phyloP scores from a whole-genome alignment of 768 basidiomycete genomes.

The Mycena latifolia region DNA sequence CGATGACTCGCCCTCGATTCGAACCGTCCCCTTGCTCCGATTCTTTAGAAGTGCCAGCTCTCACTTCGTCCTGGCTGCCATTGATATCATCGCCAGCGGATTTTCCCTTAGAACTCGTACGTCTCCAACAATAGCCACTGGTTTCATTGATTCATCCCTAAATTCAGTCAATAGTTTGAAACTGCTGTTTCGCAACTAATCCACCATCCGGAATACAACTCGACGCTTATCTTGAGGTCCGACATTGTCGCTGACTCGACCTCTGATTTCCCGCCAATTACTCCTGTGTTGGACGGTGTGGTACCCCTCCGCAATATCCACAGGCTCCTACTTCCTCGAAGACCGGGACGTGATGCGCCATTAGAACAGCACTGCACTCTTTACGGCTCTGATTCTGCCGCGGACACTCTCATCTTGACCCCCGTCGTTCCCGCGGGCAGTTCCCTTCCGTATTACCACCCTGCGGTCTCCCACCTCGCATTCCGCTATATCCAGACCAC shows the following conservation, averaged over 20 bases:
- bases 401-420: conserved; percentile 65
- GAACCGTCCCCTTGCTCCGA: conserved; percentile 28
- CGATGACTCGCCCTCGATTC: conserved; percentile 32
- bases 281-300: conserved; percentile 54
- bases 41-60: background rate
- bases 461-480: conserved; percentile 81
- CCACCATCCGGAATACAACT: conserved; percentile 94
- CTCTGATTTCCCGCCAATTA: conserved; percentile 44
- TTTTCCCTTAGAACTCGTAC: conserved; percentile 52
- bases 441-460: conserved; percentile 91
- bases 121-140: conserved; percentile 20
- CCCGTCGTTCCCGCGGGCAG: conserved; percentile 62
- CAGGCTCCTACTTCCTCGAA: conserved; percentile 79
- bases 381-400: conserved; percentile 53
- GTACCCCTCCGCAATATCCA: conserved; percentile 65
- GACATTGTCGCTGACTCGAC: conserved; percentile 66
- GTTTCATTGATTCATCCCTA: conserved; percentile 6
- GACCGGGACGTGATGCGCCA: conserved; percentile 80
- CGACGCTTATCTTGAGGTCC: conserved; percentile 89
- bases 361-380: conserved; percentile 86
- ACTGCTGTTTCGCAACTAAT: conserved; percentile 77
- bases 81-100: conserved; percentile 49
- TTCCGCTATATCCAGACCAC: conserved; percentile 73
- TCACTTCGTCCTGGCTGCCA: conserved; percentile 36
- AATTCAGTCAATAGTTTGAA: conserved; percentile 69